Conservation (phyloP, 2,329 filamentous ascomycete species). For the Coniella lustricola region DNA sequence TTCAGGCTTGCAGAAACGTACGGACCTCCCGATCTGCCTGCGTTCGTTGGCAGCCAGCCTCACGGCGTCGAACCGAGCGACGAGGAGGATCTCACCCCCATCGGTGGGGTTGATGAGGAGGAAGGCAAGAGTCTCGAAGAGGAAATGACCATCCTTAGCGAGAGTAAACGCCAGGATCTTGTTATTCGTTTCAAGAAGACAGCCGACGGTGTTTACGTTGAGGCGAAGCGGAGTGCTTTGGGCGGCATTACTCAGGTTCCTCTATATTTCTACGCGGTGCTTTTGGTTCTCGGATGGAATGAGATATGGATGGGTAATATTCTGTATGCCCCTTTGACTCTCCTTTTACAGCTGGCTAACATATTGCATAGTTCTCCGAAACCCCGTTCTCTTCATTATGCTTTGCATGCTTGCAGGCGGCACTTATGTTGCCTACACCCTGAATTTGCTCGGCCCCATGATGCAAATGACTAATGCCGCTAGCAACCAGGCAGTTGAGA, state of each 20-base stretch:
- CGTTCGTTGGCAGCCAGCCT: conserved; percentile 76
- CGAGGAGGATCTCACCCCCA: conserved; percentile 81
- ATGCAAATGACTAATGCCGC: conserved; percentile 91
- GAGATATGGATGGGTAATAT: conserved; percentile 85
- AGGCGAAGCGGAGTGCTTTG: conserved; percentile 94
- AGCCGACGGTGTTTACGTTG: conserved; percentile 93
- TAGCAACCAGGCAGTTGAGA: conserved; percentile 75
- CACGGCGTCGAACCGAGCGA: conserved; percentile 69
- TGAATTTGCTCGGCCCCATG: conserved; percentile 95
- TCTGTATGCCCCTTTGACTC: neutral
- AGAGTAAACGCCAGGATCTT: conserved; percentile 84
- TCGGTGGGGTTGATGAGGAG: conserved; percentile 90
- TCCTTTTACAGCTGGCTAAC: conserved; percentile 13
- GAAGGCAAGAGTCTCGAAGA: conserved; percentile 92
- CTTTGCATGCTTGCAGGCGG: conserved; percentile 69
- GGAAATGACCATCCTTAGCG: conserved; percentile 90
- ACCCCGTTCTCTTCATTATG: conserved; percentile 87
- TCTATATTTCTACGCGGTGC: conserved; percentile 84
- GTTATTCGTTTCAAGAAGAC: conserved; percentile 97
- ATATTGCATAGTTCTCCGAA: conserved; percentile 65
- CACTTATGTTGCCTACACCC: conserved; percentile 83
- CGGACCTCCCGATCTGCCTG: conserved; percentile 71
- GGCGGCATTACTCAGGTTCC: conserved; percentile 92
- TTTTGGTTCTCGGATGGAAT: conserved; percentile 96
- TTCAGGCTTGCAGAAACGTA: conserved; percentile 74